Percentiles rank a stretch among this genome's conserved stretches.
Conservation (phyloP, 2,329 filamentous ascomycete genomes). For the Fusarium agapanthi region DNA sequence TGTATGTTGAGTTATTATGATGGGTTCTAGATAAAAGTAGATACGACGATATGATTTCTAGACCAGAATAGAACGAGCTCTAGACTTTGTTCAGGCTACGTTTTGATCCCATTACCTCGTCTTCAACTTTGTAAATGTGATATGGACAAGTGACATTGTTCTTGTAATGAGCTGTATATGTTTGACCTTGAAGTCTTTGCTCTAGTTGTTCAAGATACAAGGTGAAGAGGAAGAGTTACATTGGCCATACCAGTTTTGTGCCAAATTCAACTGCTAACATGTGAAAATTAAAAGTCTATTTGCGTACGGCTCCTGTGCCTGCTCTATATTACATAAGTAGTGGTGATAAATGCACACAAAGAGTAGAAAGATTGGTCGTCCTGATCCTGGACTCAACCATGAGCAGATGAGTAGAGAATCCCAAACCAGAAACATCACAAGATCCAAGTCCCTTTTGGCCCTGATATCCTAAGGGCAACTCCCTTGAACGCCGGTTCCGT, state of each 20-base stretch:
- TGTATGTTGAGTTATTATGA: conserved; percentile 22
- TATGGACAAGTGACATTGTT: background rate
- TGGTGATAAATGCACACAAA: background rate
- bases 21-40: conserved; percentile 34
- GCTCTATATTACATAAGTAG: background rate
- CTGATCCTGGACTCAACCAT: background rate
- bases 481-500: background rate
- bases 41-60: conserved; percentile 28
- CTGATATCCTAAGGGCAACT: background rate
- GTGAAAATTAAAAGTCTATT: background rate
- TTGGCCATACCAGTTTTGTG: background rate
- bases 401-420: background rate
- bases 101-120: background rate
- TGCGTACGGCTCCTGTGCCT: no score
- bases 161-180: background rate
- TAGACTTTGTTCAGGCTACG: conserved; percentile 3
- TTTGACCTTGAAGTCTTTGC: background rate
- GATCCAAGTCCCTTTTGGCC: background rate
- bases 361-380: background rate
- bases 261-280: background rate
- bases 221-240: background rate
- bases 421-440: background rate
- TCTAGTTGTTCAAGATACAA: background rate
- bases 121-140: background rate
- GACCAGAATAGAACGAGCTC: conserved; percentile 25